phyloP scores from a whole-genome alignment of 2,329 filamentous ascomycete genomes.

The Cladobotryum protrusum region DNA sequence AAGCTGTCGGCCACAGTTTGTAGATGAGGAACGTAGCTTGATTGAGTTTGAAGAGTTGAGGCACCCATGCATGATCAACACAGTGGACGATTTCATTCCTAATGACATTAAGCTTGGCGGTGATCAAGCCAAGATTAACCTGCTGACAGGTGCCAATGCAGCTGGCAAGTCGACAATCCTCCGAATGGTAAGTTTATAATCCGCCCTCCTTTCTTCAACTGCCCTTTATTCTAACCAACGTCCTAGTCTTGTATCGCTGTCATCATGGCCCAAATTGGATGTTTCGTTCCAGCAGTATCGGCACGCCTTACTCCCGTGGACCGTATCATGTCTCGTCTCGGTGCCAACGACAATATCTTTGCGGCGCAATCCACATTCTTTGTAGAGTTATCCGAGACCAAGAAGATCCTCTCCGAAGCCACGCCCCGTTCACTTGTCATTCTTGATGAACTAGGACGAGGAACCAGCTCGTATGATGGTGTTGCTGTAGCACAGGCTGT shows the following conservation, averaged over 20 bases:
- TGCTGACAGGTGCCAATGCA: constrained; percentile 93
- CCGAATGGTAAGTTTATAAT: constrained; percentile 64
- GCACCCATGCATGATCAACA: constrained; percentile 89
- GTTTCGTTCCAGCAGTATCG: constrained; percentile 77
- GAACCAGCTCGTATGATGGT: constrained; percentile 92
- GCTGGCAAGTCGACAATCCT: constrained; percentile 96
- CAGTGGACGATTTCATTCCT: constrained; percentile 89
- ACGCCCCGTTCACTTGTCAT: constrained; percentile 93
- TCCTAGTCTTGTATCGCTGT: constrained; percentile 82
- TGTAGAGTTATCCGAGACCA: constrained; percentile 92
- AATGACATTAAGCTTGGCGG: constrained; percentile 90
- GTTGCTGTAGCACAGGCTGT: constrained; percentile 96
- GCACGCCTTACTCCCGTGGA: constrained; percentile 86
- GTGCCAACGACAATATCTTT: constrained; percentile 98
- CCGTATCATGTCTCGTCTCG: constrained; percentile 96
- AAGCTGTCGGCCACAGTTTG: constrained; percentile 81
- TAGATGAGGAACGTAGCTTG: constrained; percentile 76
- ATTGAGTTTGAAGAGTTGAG: constrained; percentile 90
- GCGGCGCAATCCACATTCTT: constrained; percentile 98
- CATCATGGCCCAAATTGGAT: constrained; percentile 95
- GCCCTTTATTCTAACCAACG: constrained; percentile 20
- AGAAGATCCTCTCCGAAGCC: constrained; percentile 93
- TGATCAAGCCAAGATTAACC: constrained; percentile 70
- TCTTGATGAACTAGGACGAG: constrained; percentile 89
- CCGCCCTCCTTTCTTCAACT: background rate